These are phyloP conservation scores for Cordyceps pruinosa DNA, from an alignment of 2,329 filamentous ascomycete species.

Conservation along the genomic window DNA sequence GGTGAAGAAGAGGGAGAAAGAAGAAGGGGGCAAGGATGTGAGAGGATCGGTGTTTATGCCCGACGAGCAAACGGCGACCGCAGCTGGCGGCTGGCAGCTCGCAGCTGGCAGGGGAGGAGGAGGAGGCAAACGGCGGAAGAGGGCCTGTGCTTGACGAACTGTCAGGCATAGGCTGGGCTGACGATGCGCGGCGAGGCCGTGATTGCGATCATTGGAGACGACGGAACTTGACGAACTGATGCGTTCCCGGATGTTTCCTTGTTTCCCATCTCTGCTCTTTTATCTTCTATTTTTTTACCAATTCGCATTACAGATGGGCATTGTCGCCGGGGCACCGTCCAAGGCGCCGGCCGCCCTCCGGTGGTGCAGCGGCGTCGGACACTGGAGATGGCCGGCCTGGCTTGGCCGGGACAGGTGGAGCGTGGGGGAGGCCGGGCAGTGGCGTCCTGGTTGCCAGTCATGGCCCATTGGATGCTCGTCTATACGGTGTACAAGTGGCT, in stretches of 20 bases:
- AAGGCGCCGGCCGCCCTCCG: constrained; percentile 3
- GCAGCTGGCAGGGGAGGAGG: neutral
- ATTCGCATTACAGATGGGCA: neutral
- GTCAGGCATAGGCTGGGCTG: too few relatives aligned
- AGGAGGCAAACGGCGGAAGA: neutral
- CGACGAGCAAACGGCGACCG: constrained; percentile 5
- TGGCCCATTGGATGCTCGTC: neutral
- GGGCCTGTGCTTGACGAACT: neutral
- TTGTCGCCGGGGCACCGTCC: neutral
- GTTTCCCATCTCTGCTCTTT: too few relatives aligned
- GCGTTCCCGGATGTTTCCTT: too few relatives aligned
- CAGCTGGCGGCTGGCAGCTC: neutral
- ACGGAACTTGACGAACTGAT: neutral
- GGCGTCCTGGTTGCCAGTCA: too few relatives aligned
- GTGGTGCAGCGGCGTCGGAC: neutral
- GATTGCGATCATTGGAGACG: too few relatives aligned
- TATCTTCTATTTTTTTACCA: neutral
- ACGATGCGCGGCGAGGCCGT: too few relatives aligned
- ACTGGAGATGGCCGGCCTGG: constrained; percentile 7
- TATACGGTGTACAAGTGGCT: neutral
- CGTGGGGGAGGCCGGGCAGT: neutral
- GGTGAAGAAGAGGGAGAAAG: neutral
- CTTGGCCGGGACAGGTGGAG: neutral
- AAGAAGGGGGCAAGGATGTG: neutral
- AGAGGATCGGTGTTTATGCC: constrained; percentile 1